phyloP scores from a whole-genome alignment of 768 basidiomycete genomes.

The Hygrophoropsis aurantiaca region DNA sequence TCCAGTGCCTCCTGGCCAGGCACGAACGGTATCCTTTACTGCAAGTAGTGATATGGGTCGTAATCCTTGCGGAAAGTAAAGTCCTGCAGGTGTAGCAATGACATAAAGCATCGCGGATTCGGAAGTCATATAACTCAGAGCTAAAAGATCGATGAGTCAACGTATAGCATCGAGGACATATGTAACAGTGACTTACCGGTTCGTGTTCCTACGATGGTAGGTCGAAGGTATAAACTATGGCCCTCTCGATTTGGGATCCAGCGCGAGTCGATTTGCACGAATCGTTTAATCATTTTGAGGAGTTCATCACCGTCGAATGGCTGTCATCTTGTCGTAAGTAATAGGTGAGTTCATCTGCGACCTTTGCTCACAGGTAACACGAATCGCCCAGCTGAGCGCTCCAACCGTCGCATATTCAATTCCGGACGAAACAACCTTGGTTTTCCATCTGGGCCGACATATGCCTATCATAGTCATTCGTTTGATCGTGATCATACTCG shows the following conservation, averaged over 20 bases:
- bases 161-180: neutral
- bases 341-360: too few relatives aligned
- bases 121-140: conserved; percentile 71
- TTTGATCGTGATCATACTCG: neutral
- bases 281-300: conserved; percentile 56
- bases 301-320: conserved; percentile 47
- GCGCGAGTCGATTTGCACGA: conserved; percentile 68
- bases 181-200: conserved; percentile 25
- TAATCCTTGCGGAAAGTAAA: conserved; percentile 50
- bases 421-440: conserved; percentile 81
- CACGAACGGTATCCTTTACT: conserved; percentile 74
- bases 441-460: conserved; percentile 67
- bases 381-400: conserved; percentile 64
- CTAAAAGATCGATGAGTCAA: conserved; percentile 16
- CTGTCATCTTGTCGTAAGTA: conserved; percentile 26
- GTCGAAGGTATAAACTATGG: conserved; percentile 85
- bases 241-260: conserved; percentile 82
- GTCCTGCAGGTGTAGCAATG: conserved; percentile 63
- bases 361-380: conserved; percentile 71
- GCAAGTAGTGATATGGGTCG: conserved; percentile 57
- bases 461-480: conserved; percentile 47
- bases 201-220: conserved; percentile 61
- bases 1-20: conserved; percentile 79
- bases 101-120: conserved; percentile 84
- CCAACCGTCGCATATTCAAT: conserved; percentile 82